Evolutionary conservation across 176 grass and related monocot genomes (phyloP).

Genomic region (Tillandsia fasciculata): DNA sequence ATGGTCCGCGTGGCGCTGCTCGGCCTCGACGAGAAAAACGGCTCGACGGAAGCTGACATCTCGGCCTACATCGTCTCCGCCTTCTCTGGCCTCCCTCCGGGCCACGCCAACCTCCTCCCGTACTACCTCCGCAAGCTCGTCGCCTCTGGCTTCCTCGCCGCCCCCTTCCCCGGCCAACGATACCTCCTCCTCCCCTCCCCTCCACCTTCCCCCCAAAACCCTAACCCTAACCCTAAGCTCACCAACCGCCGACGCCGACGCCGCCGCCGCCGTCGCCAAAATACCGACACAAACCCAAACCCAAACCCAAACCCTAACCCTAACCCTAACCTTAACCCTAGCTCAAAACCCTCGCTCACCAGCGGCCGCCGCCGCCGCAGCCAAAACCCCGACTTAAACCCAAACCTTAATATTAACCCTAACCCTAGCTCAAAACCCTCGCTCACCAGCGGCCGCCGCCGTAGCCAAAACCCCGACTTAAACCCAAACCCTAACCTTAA

Average conservation of each 20-base stretch:
- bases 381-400: too few species aligned
- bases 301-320: too few species aligned
- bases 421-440: neutral
- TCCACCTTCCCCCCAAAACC: neutral
- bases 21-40: neutral
- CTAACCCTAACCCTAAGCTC: neutral
- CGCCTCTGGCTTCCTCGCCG: neutral
- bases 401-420: neutral
- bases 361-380: neutral
- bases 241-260: neutral
- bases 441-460: neutral
- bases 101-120: constrained; percentile 2
- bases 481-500: too few species aligned
- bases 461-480: neutral
- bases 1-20: constrained; percentile 2
- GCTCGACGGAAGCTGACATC: constrained; percentile 3
- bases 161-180: neutral
- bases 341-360: too few species aligned
- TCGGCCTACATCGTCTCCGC: constrained; percentile 3
- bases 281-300: too few species aligned
- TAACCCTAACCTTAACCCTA: too few species aligned
- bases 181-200: neutral
- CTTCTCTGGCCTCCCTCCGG: constrained; percentile 5
- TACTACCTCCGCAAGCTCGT: constrained; percentile 4
- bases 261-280: neutral